Percentiles rank a stretch among this genome's conserved stretches.
Evolutionary conservation across 768 basidiomycete genomes (phyloP).

Genomic region (Rickenella mellea): DNA sequence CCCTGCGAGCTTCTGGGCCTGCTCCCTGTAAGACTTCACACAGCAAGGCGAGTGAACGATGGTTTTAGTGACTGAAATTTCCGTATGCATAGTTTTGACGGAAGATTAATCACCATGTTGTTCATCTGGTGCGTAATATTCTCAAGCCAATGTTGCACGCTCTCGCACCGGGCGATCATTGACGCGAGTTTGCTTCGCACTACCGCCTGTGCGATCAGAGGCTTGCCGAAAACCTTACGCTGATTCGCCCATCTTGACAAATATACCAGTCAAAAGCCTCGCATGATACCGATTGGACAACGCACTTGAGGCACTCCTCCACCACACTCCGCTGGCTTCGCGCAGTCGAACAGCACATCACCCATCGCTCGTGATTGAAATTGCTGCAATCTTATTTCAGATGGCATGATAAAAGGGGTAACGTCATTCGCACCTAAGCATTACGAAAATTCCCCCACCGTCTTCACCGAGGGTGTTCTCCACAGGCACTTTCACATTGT

Average conservation of each 20-base stretch:
- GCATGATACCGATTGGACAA: neutral
- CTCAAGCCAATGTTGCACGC: slow-evolving; percentile 35
- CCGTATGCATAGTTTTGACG: too few species aligned
- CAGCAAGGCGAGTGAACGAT: slow-evolving; percentile 5
- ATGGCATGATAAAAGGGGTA: neutral
- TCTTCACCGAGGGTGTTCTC: slow-evolving; percentile 81
- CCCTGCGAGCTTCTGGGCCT: slow-evolving; percentile 30
- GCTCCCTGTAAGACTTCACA: slow-evolving; percentile 33
- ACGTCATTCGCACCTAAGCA: slow-evolving; percentile 28
- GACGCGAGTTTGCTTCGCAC: slow-evolving; percentile 79
- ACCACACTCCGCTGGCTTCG: slow-evolving; percentile 56
- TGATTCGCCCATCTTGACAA: slow-evolving; percentile 69
- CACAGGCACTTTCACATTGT: slow-evolving; percentile 77
- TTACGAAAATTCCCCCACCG: slow-evolving; percentile 61
- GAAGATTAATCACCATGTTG: slow-evolving; percentile 28
- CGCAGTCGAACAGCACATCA: slow-evolving; percentile 70
- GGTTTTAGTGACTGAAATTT: too few species aligned
- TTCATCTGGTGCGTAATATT: slow-evolving; percentile 36
- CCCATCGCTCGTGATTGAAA: slow-evolving; percentile 95
- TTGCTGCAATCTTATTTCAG: slow-evolving; percentile 51
- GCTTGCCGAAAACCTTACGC: slow-evolving; percentile 88
- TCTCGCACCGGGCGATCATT: slow-evolving; percentile 66
- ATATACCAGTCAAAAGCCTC: slow-evolving; percentile 3
- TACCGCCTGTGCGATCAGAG: slow-evolving; percentile 70
- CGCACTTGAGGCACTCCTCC: slow-evolving; percentile 74